Percentiles rank a stretch among this genome's conserved stretches.
Evolutionary conservation across 345 rosid species (phyloP).

Genomic region (Camelina laxa): DNA sequence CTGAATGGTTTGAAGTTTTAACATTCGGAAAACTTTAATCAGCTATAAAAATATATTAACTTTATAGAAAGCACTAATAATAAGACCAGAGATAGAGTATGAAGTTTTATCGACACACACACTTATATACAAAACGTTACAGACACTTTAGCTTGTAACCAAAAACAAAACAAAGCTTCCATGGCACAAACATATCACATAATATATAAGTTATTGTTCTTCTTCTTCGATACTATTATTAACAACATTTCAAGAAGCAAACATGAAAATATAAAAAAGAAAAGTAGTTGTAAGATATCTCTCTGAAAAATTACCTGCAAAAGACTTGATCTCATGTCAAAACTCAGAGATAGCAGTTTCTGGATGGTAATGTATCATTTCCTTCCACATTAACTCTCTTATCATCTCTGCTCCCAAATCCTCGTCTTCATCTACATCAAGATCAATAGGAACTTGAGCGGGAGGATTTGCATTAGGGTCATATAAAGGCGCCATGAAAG

Average conservation of each 20-base stretch:
- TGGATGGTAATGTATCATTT: conserved; percentile 83
- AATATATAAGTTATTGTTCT: conserved; percentile 6
- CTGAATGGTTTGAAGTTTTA: not conserved
- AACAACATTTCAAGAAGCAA: conserved; percentile 25
- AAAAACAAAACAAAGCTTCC: conserved; percentile 30
- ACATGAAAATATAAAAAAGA: not conserved
- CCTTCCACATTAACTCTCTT: conserved; percentile 88
- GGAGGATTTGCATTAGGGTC: conserved; percentile 72
- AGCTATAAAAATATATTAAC: not conserved
- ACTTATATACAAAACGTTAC: conserved; percentile 38
- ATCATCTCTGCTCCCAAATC: conserved; percentile 72
- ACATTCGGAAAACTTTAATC: not conserved
- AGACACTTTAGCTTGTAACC: conserved; percentile 27
- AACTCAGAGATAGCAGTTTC: conserved; percentile 45
- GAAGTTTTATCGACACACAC: conserved; percentile 9
- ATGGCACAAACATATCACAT: conserved; percentile 18
- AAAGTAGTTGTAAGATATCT: conserved; percentile 24
- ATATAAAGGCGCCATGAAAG: conserved; percentile 75
- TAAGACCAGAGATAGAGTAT: not conserved
- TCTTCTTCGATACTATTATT: conserved; percentile 25
- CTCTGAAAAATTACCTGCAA: conserved; percentile 11
- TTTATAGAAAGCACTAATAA: not conserved
- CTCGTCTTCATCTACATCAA: conserved; percentile 69
- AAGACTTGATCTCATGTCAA: conserved; percentile 8
- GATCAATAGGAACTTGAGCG: conserved; percentile 74